Conservation (phyloP, 2,329 filamentous ascomycete species). For the Colletotrichum limetticola region DNA sequence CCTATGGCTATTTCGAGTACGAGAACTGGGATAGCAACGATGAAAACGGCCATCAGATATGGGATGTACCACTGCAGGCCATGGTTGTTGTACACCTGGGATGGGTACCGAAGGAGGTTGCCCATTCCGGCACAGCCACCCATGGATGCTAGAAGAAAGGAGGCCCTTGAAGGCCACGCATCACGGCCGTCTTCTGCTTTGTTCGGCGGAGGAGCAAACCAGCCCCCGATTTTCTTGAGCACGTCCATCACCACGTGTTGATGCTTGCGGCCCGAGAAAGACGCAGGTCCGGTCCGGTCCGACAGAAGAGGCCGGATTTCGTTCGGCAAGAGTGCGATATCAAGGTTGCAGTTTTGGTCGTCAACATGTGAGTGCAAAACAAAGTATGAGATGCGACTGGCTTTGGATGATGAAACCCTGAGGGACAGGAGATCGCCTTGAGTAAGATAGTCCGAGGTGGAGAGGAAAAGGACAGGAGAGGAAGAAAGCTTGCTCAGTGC, state of each 20-base stretch:
- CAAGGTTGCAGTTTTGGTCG: not conserved
- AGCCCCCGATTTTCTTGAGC: slow-evolving; percentile 45
- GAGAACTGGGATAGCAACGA: slow-evolving; percentile 66
- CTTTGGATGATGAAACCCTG: slow-evolving; percentile 10
- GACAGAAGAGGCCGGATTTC: not conserved
- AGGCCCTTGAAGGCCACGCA: slow-evolving; percentile 65
- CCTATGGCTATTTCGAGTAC: slow-evolving; percentile 76
- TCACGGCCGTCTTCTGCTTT: slow-evolving; percentile 56
- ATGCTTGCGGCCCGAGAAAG: not conserved
- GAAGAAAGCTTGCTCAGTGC: not conserved
- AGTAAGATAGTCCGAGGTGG: not conserved
- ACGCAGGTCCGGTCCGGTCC: not conserved
- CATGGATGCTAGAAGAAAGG: slow-evolving; percentile 68
- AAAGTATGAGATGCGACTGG: slow-evolving; percentile 9
- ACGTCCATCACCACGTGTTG: slow-evolving; percentile 14
- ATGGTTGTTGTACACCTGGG: slow-evolving; percentile 68
- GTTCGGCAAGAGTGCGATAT: not conserved
- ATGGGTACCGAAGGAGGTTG: slow-evolving; percentile 67
- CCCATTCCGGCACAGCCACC: slow-evolving; percentile 68
- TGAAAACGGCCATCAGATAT: slow-evolving; percentile 64
- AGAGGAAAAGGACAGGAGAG: not conserved
- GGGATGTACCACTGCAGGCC: slow-evolving; percentile 71
- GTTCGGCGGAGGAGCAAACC: slow-evolving; percentile 48
- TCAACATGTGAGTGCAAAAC: not conserved
- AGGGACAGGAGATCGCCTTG: not conserved